Base-by-base conservation (phyloP, 2,329 filamentous ascomycete species). In the Hymenoscyphus occultus region DNA sequence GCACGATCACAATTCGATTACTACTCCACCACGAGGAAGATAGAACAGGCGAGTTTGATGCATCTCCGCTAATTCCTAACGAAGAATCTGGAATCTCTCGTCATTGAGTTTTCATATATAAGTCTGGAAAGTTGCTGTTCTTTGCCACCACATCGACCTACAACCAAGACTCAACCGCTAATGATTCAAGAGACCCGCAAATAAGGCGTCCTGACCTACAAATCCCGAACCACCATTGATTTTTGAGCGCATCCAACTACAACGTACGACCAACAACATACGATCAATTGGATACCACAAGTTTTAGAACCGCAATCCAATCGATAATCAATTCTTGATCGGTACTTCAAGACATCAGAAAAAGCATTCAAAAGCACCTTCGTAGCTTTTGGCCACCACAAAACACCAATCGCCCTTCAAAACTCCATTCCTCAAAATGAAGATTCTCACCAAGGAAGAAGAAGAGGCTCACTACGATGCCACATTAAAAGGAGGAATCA, bases 361-460 rank as follows among this genome's bases (percentile, higher is more conserved):
- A 35, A 40, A 28, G 2, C 6, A 59, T 60, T 40, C 12, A 51
- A 45, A 45, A 28, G 22, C 14, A 35, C 14, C 19, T 16, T 45
- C 32, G 59, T n/a, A n/a, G 12, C 57, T 59, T 22, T 42, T 40
- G 32, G 12, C 19, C 31, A 40, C 39, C 19, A 7, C 39, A 42
- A 28, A 42, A 61, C 40, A 14, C 39, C 19, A 45, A 3, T 12
- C 31, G 35, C 61, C 45, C 3, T 35, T 32, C 32, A 32, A 45
- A 48, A 39, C n/a, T 51, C 56, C 28, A 54, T 13, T 16, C 35
- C 61, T 39, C 60, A 71, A 48, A 14, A 99, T 98, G 95, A 98
- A 97, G 89, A 83, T 98, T 76, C 85, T 98, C 77, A 96, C 91
- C 73, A 92, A 94, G 77, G 92, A 97, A 86, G 92, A 97, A 81